A percentile compares a stretch with the other conserved stretches of the same genome.
phyloP scores from a whole-genome alignment of 441 rosid species.

The Erodium trifolium region DNA sequence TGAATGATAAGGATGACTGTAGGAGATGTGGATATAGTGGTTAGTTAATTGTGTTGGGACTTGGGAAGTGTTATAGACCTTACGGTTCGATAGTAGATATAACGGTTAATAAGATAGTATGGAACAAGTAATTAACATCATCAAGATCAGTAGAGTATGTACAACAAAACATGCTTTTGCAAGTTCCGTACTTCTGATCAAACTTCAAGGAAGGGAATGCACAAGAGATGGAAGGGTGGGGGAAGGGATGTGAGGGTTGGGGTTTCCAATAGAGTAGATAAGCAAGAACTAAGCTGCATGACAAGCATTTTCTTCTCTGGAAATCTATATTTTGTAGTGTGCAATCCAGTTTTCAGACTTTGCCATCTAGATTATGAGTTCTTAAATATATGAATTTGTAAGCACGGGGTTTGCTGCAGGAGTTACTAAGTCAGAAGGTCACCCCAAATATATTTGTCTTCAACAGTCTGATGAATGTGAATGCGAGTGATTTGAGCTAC shows the following conservation, averaged over 20 bases:
- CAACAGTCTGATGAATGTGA: slow-evolving; percentile 90
- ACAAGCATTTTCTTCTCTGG: no score
- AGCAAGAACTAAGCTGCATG: neutral
- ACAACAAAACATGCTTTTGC: neutral
- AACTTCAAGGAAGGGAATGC: neutral
- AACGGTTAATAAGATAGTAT: no score
- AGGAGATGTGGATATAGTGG: neutral
- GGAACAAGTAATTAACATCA: no score
- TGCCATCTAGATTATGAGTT: slow-evolving; percentile 14
- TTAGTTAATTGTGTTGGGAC: neutral
- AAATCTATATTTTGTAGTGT: neutral
- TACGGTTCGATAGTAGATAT: neutral
- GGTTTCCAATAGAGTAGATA: neutral
- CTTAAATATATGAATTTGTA: slow-evolving; percentile 3
- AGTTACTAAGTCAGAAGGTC: slow-evolving; percentile 50
- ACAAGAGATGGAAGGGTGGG: neutral
- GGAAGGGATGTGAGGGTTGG: neutral
- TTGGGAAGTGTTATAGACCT: neutral
- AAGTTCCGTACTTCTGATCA: neutral
- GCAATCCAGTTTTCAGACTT: neutral
- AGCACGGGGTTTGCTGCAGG: slow-evolving; percentile 42
- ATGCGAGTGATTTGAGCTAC: slow-evolving; percentile 74
- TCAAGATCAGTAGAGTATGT: neutral
- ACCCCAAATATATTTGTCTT: slow-evolving; percentile 64
- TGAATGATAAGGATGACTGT: neutral